phyloP scores from a whole-genome alignment of 257 asterid genomes.

The Catharanthus roseus region DNA sequence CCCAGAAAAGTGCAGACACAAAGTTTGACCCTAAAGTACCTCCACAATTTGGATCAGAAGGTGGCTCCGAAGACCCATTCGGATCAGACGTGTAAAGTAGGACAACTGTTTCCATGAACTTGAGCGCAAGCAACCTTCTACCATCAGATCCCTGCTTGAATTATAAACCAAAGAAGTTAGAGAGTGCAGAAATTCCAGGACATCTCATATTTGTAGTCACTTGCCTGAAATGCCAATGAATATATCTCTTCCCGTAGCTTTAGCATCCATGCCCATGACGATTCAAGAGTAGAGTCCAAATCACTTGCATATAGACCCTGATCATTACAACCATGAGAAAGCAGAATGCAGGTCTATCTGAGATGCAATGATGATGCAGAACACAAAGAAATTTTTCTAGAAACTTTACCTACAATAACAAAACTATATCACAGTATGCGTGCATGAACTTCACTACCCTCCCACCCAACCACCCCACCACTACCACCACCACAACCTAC shows the following conservation, averaged over 20 bases:
- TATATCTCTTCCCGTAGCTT: constrained; percentile 85
- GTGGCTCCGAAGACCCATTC: constrained; percentile 69
- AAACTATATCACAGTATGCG: background rate
- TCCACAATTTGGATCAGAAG: constrained; percentile 55
- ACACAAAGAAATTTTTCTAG: background rate
- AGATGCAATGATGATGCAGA: background rate
- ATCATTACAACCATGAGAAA: constrained; percentile 17
- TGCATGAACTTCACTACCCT: too few species aligned
- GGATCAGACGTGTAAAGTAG: constrained; percentile 94
- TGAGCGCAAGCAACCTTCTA: constrained; percentile 81
- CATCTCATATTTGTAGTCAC: constrained; percentile 16
- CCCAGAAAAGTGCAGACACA: constrained; percentile 8
- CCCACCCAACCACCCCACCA: too few species aligned
- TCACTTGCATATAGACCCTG: constrained; percentile 78
- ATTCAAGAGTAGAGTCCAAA: constrained; percentile 52
- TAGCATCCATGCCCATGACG: constrained; percentile 67
- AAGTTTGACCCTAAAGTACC: constrained; percentile 36
- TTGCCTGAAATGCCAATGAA: constrained; percentile 81
- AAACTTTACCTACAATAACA: background rate
- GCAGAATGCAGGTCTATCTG: background rate
- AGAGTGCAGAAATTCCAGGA: constrained; percentile 15
- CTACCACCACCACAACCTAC: too few species aligned
- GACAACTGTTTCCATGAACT: constrained; percentile 81
- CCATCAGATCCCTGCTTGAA: constrained; percentile 82
- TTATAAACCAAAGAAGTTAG: constrained; percentile 26